Evolutionary conservation across 176 grass and related monocot genomes (phyloP).

Genomic region (Carex parvula): DNA sequence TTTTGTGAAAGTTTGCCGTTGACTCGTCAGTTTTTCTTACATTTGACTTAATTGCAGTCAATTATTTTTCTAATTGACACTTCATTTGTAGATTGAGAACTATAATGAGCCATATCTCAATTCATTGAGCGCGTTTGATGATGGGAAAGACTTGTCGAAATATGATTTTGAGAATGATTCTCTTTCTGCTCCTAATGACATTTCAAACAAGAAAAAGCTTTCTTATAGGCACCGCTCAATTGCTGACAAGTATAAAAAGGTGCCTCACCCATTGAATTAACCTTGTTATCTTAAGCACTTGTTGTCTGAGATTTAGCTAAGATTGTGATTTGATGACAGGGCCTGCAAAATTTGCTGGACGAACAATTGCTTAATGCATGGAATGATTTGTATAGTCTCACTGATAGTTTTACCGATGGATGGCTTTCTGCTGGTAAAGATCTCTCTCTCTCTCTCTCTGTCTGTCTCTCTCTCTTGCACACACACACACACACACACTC

Average conservation of each 20-base stretch:
- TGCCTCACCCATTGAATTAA: conserved; percentile 27
- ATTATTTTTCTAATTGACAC: conserved; percentile 19
- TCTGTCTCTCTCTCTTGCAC: not conserved
- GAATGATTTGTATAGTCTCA: conserved; percentile 74
- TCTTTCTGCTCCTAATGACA: conserved; percentile 74
- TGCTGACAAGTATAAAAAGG: conserved; percentile 83
- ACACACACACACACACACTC: not conserved
- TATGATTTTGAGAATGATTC: conserved; percentile 81
- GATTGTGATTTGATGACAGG: conserved; percentile 42
- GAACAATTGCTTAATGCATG: conserved; percentile 67
- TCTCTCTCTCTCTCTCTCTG: not conserved
- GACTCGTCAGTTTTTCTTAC: not conserved
- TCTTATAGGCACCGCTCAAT: conserved; percentile 82
- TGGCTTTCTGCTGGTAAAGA: conserved; percentile 90
- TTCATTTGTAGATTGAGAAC: conserved; percentile 72
- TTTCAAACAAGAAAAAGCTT: conserved; percentile 82
- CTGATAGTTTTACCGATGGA: conserved; percentile 71
- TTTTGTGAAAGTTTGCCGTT: not conserved
- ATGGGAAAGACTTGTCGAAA: conserved; percentile 64
- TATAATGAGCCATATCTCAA: conserved; percentile 82
- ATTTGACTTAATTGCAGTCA: not conserved
- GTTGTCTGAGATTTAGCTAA: conserved; percentile 16
- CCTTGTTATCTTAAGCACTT: not conserved
- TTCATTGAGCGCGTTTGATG: conserved; percentile 69
- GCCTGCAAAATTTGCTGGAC: conserved; percentile 78